Conservation (phyloP, 768 basidiomycete species). For the Hypholoma sublateritium region DNA sequence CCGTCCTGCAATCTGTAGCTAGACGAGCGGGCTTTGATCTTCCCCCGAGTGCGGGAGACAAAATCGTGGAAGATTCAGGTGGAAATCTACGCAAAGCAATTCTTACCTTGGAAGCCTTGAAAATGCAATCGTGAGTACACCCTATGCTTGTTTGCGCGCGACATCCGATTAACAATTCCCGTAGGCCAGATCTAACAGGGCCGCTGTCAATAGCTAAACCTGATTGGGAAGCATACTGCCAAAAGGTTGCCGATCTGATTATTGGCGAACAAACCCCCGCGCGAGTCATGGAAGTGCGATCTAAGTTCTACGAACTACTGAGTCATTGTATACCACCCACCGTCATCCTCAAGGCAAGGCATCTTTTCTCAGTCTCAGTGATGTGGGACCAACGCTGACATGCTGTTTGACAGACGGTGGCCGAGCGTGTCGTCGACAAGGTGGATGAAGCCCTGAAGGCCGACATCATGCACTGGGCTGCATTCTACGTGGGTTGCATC, state of each 20-base stretch:
- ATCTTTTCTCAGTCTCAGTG: background rate
- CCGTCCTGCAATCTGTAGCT: conserved; percentile 77
- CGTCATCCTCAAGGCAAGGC: conserved; percentile 80
- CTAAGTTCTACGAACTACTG: conserved; percentile 92
- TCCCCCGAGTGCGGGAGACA: conserved; percentile 71
- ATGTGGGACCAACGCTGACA: background rate
- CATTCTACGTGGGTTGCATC: conserved; percentile 74
- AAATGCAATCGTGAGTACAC: conserved; percentile 86
- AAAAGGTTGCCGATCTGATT: conserved; percentile 89
- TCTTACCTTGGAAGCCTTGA: conserved; percentile 91
- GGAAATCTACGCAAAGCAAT: conserved; percentile 96
- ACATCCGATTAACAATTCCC: background rate
- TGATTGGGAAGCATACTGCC: conserved; percentile 99
- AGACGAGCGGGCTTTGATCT: conserved; percentile 77
- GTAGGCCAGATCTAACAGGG: conserved; percentile 80
- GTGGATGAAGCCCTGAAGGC: conserved; percentile 90
- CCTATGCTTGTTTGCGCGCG: background rate
- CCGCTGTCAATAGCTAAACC: conserved; percentile 87
- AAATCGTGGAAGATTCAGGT: conserved; percentile 77
- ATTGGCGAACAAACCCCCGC: conserved; percentile 87
- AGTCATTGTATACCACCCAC: conserved; percentile 97
- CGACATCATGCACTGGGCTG: conserved; percentile 97
- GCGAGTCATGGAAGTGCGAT: conserved; percentile 87
- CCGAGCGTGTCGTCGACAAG: conserved; percentile 81
- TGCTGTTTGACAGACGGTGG: conserved; percentile 67